phyloP scores from a whole-genome alignment of 208 protist species.

The Vickermania ingenoplastis region DNA sequence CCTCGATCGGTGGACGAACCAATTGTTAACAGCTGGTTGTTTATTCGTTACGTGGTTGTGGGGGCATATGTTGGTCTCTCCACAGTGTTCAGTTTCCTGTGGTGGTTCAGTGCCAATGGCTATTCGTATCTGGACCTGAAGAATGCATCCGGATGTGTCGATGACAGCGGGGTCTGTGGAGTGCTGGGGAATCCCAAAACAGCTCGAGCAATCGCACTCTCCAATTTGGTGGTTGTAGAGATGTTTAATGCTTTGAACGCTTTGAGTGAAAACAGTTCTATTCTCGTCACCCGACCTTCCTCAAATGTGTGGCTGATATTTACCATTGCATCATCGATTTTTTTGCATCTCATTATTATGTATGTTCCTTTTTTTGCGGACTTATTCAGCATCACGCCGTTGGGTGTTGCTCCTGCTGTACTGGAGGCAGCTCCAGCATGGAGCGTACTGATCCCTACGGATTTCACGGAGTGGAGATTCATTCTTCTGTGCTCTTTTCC shows the following conservation, averaged over 20 bases:
- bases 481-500: conserved; percentile 86
- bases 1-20: conserved; percentile 78
- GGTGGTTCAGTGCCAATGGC: conserved; percentile 76
- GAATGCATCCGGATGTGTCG: conserved; percentile 39
- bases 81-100: conserved; percentile 72
- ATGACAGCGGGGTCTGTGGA: conserved; percentile 36
- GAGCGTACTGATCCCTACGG: conserved; percentile 53
- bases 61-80: conserved; percentile 79
- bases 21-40: conserved; percentile 82
- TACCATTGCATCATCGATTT: conserved; percentile 74
- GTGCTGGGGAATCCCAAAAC: conserved; percentile 49
- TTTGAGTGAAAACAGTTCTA: conserved; percentile 89
- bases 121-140: conserved; percentile 59
- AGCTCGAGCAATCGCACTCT: conserved; percentile 83
- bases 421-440: conserved; percentile 40
- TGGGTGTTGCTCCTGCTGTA: conserved; percentile 48
- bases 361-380: conserved; percentile 82
- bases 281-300: conserved; percentile 52
- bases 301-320: conserved; percentile 77
- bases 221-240: conserved; percentile 91
- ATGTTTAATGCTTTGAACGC: conserved; percentile 95
- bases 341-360: conserved; percentile 88
- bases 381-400: conserved; percentile 81
- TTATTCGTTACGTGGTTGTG: conserved; percentile 77
- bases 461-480: conserved; percentile 82